Base-by-base conservation (phyloP, 106 monocot genomes). In the Dendrobium catenatum region DNA sequence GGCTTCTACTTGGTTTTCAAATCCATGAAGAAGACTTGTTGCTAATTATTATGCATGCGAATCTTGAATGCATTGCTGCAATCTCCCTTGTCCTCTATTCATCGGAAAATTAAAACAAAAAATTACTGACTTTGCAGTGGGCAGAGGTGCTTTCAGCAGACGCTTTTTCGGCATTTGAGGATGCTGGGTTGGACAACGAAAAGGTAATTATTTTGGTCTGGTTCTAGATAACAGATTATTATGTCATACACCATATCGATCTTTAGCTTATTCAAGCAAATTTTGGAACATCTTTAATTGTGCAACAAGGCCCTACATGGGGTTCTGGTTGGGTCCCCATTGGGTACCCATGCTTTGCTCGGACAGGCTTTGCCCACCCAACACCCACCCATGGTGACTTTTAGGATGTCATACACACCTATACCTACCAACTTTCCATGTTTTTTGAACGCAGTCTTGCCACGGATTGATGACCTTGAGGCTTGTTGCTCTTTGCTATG, bases 141-240 rank as follows among this genome's bases (percentile, higher is more conserved):
- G 98, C 95, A 42, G 98, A 99, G 77, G 98, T 99, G 24, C 81
- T 99, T 66, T 93, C 98, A 77, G 98, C 98, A 59, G 98, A 99
- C 87, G 98, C 98, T 74, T 95, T 99, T 77, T 99, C 98, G 20
- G 95, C 98, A 55, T 99, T 99, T 87, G 98, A 99, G 79, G 98
- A 99, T 87, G 93, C 84, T 82, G 98, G 98, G 19, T 86, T 99
- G 77, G 93, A 99, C 68, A 83, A 87, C 77, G 87, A 90, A 17
- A 86, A 90, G 98, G 98, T 99, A 85, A 81, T 41, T 18, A 20
- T 74, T 13, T 72, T 42, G 1, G 11, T 43, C 19, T 73, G 73
- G 17, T 42, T 73, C 7, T 73, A 42, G 2, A 19, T 42, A 43
- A 4, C 42, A 73, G 42, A 73, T 42, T 42, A 73, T 68, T 68